Base-by-base conservation (phyloP, 768 basidiomycete genomes). In the Steccherinum ochraceum region DNA sequence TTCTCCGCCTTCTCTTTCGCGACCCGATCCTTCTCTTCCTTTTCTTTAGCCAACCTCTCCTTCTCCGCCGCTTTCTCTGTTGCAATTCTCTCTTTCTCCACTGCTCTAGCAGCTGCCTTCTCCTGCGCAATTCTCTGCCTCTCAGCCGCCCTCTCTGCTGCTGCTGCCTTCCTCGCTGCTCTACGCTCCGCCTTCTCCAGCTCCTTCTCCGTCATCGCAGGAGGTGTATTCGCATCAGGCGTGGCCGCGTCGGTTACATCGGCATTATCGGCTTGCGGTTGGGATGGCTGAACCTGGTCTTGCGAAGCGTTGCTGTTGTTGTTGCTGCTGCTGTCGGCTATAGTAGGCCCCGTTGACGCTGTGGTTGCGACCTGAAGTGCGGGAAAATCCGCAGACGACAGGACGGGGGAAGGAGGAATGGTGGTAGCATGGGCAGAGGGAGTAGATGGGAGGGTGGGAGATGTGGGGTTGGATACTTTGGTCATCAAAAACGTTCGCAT, bases 321-420 rank as follows among this genome's bases (percentile, higher is more conserved):
- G 51, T 24, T 64, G 62, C 46, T 51, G 50, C 39, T 35, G 30
- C 30, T 35, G 30, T 35, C 30, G 7, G 30, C 30, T 35, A 35
- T 35, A 35, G 16, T 7, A 35, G 7, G 30, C 30, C 30, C 30
- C 30, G 58, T 57, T 52, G 60, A 49, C 19, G 56, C 50, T 50
- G 61, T 64, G 40, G 55, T 69, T 55, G 62, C 72, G 55, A 76
- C 41, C 41, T 43, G 68, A 53, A 91, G 72, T 30, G 87, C 86
- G 48, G 88, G 89, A 64, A 91, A 91, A 66, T 91, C 89, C 62
- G 78, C 69, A 39, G 80, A 69, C 54, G 87, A 87, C 50, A 89
- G 62, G 45, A 67, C 65, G 47, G 74, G 74, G 50, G 75, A 70
- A 27, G 69, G 71, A 53, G 73, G 68, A 47, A 76, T 71, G 43